Conservation (phyloP, 179 eudicot genomes). For the Sideroxylon spinosum region DNA sequence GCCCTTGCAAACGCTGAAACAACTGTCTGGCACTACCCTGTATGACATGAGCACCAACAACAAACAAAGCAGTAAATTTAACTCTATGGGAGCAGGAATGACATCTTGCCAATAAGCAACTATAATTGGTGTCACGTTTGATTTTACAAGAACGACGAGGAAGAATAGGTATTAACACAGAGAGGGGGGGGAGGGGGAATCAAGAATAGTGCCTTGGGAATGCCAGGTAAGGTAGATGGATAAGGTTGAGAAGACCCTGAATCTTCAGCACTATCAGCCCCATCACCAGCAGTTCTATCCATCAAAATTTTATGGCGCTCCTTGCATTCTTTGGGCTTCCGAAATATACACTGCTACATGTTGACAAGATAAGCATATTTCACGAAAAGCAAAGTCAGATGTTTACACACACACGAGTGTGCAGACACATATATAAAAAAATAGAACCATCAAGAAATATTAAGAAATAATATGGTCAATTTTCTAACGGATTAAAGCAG, state of each 20-base stretch:
- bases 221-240: slow-evolving; percentile 93
- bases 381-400: not conserved
- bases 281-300: slow-evolving; percentile 75
- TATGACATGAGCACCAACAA: slow-evolving; percentile 15
- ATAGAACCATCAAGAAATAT: not conserved
- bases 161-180: not conserved
- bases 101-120: not conserved
- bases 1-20: slow-evolving; percentile 92
- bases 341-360: slow-evolving; percentile 63
- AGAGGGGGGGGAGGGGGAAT: not conserved
- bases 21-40: slow-evolving; percentile 97
- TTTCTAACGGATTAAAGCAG: slow-evolving; percentile 8
- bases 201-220: slow-evolving; percentile 69
- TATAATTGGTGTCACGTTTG: not conserved
- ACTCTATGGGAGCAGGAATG: not conserved
- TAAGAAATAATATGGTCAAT: not conserved
- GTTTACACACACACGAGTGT: not conserved
- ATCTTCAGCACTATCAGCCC: slow-evolving; percentile 94
- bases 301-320: slow-evolving; percentile 70
- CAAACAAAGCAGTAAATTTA: slow-evolving; percentile 5
- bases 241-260: slow-evolving; percentile 95
- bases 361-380: slow-evolving; percentile 6
- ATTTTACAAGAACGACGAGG: not conserved
- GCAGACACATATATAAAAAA: not conserved
- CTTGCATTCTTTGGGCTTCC: slow-evolving; percentile 85